phyloP scores from a whole-genome alignment of 2,329 filamentous ascomycete species.

The Neofusicoccum cordaticola region DNA sequence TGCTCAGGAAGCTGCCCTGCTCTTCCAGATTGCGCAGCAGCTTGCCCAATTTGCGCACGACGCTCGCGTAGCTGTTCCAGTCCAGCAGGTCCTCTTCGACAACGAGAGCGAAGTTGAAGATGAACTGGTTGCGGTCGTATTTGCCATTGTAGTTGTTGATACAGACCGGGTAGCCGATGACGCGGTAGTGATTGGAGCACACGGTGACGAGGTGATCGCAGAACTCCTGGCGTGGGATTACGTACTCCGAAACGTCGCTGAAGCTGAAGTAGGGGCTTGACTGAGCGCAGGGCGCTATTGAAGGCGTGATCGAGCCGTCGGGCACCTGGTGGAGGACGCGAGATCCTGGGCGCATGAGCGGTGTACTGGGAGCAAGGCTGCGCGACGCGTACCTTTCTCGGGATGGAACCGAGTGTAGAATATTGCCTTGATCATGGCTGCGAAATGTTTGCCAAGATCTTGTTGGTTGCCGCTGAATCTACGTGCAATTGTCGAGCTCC shows the following conservation, averaged over 20 bases:
- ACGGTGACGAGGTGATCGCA: slow-evolving; percentile 88
- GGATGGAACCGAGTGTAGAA: slow-evolving; percentile 68
- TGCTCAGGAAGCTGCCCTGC: slow-evolving; percentile 78
- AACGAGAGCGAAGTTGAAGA: slow-evolving; percentile 94
- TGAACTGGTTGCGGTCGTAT: slow-evolving; percentile 92
- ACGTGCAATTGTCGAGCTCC: not conserved
- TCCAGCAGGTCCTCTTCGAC: slow-evolving; percentile 65
- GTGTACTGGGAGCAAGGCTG: not conserved
- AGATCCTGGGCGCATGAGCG: slow-evolving; percentile 47
- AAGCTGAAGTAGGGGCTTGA: slow-evolving; percentile 75
- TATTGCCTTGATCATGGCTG: slow-evolving; percentile 58
- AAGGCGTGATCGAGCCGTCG: slow-evolving; percentile 53
- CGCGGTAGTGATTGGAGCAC: slow-evolving; percentile 69
- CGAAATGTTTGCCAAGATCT: not conserved
- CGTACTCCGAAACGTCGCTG: slow-evolving; percentile 80
- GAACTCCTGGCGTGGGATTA: slow-evolving; percentile 92
- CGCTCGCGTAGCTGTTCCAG: slow-evolving; percentile 75
- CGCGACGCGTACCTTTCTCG: slow-evolving; percentile 39
- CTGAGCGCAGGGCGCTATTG: slow-evolving; percentile 39
- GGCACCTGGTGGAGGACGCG: slow-evolving; percentile 65
- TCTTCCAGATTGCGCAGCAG: slow-evolving; percentile 89
- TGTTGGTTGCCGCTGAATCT: not conserved
- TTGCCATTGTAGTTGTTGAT: slow-evolving; percentile 68
- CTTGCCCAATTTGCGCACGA: slow-evolving; percentile 80
- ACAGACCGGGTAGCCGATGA: slow-evolving; percentile 86